These are phyloP conservation scores for Trematosphaeria pertusa DNA, from an alignment of 2,329 filamentous ascomycete genomes.

Conservation along the genomic window DNA sequence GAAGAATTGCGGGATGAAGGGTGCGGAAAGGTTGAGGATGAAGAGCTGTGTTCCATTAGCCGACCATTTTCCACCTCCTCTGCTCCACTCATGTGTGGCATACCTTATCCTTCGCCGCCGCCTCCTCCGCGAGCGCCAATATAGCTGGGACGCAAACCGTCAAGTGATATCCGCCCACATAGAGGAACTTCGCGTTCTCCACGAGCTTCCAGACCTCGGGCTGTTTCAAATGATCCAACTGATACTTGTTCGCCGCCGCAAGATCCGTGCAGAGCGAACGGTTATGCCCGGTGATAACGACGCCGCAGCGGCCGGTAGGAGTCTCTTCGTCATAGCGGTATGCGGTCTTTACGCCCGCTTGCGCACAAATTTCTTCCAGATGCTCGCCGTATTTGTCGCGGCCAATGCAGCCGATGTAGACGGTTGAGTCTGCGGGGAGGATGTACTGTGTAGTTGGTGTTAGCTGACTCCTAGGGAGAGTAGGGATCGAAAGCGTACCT, in stretches of 20 bases:
- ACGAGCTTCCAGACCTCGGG: constrained; percentile 92
- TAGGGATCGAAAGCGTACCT: constrained; percentile 56
- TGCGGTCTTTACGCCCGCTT: constrained; percentile 89
- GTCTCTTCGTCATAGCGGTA: constrained; percentile 88
- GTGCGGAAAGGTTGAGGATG: constrained; percentile 89
- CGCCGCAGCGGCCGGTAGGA: constrained; percentile 92
- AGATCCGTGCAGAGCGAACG: constrained; percentile 94
- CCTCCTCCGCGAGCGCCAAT: constrained; percentile 87
- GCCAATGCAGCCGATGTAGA: constrained; percentile 93
- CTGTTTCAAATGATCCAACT: constrained; percentile 88
- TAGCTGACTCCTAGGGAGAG: neutral
- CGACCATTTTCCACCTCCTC: no score
- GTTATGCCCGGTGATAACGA: constrained; percentile 96
- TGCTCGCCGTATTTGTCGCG: constrained; percentile 95
- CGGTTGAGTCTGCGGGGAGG: constrained; percentile 84
- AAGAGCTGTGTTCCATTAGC: constrained; percentile 62
- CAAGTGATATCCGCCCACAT: constrained; percentile 96
- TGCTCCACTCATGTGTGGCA: constrained; percentile 4
- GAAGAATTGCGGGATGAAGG: constrained; percentile 98
- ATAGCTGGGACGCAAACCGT: constrained; percentile 94
- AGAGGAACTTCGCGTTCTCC: constrained; percentile 86
- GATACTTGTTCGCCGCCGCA: constrained; percentile 96
- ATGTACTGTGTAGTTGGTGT: constrained; percentile 70
- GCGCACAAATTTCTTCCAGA: constrained; percentile 82
- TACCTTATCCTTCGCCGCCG: constrained; percentile 85